Base-by-base conservation (phyloP, 306 rosid species). In the Dalbergia cultrata region DNA sequence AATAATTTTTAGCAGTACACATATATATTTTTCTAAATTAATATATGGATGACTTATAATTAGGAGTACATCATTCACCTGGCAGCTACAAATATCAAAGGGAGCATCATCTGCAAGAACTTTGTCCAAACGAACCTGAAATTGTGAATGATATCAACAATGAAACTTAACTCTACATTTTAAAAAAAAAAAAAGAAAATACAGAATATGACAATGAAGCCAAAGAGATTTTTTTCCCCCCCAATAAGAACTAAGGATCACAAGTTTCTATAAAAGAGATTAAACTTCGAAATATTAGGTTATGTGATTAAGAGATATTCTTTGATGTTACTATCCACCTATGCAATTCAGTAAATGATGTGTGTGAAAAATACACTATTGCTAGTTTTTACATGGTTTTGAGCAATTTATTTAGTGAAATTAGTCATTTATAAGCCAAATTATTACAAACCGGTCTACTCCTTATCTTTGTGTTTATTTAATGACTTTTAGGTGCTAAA, bases 21-120 rank as follows among this genome's bases (percentile, higher is more conserved):
- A 17, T 37, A 19, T 26, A 52, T 54, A 61, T 78, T 13, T 21
- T 49, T 74, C 68, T 44, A 63, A 19, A 52, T 63, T 39, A 66
- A 74, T 61, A 52, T 67, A 53, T 5, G 19, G 34, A 74, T 60
- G 31, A 14, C 16, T 26, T 50, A 84, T 68, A 54, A 47, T 58
- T 45, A 65, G 52, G 74, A 79, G 54, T 49, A 53, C 37, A 84
- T 67, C 72, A 65, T 76, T 82, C 77, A 91, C 98, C 97, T 93
- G 98, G 86, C 97, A 93, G 86, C 98, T 93, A 72, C 97, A 90
- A 58, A 93, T 85, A 86, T 93, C 98, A 68, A 93, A 93, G 31
- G 98, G 98, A 59, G 89, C 95, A 85, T 95, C 97, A 58, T 89
- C 92, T 65, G 91, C 97, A 75, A 95, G 90, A 83, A 90, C 95